Evolutionary conservation across 192 early-diverging fungal species (phyloP).

Genomic region (Coemansia nantahalensis): DNA sequence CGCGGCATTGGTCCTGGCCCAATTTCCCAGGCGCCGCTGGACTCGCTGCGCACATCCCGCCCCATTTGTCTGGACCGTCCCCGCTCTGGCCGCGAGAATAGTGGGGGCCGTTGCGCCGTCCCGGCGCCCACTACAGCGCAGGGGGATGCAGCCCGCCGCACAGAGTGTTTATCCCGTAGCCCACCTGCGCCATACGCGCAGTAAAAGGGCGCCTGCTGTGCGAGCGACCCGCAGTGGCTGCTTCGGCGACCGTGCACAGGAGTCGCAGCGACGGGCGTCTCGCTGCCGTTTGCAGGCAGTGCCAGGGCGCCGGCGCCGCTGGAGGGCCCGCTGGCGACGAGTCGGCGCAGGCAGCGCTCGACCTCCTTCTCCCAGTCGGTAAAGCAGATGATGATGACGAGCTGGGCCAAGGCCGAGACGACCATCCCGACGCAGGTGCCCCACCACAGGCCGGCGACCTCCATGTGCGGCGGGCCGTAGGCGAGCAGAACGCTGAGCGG

Average conservation of each 20-base stretch:
- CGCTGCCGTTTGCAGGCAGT: too few species aligned
- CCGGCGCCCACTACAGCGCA: too few species aligned
- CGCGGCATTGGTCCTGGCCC: too few species aligned
- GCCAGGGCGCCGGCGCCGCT: too few species aligned
- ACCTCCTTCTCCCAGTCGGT: conserved; percentile 41
- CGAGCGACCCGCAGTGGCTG: conserved; percentile 3
- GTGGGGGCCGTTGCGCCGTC: too few species aligned
- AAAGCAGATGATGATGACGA: conserved; percentile 21
- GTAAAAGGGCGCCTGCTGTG: too few species aligned
- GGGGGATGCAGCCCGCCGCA: neutral
- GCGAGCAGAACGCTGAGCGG: conserved; percentile 53
- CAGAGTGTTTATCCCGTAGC: too few species aligned
- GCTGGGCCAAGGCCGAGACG: conserved; percentile 19
- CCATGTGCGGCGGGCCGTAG: conserved; percentile 52
- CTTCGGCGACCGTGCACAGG: conserved; percentile 9
- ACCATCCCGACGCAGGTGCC: conserved; percentile 54
- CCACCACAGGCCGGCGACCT: conserved; percentile 64
- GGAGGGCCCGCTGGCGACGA: conserved; percentile 16
- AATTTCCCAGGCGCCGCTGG: too few species aligned
- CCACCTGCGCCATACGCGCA: too few species aligned
- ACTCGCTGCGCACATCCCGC: too few species aligned
- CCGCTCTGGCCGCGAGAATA: too few species aligned
- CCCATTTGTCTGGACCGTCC: too few species aligned
- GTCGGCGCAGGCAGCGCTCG: conserved; percentile 27
- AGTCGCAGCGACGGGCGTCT: neutral